Evolutionary conservation across 1,284 basidiomycete genomes (phyloP).

Genomic region (Coriolopsis trogii): DNA sequence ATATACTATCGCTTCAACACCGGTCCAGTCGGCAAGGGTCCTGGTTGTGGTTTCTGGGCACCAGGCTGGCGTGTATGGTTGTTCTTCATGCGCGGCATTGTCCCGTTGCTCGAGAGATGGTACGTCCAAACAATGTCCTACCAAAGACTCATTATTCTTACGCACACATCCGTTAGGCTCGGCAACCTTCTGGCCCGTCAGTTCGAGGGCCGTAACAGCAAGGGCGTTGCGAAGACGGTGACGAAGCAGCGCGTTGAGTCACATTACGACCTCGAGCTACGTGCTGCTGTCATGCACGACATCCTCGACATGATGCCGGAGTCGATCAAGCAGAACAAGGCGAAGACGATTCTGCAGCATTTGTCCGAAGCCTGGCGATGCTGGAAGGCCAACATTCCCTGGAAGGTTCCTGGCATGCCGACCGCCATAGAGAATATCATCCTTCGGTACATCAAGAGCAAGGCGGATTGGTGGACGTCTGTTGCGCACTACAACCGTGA

Average conservation of each 20-base stretch:
- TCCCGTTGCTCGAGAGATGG: constrained; percentile 96
- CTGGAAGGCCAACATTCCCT: constrained; percentile 99
- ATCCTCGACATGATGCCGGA: constrained; percentile 99
- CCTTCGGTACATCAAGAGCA: constrained; percentile 98
- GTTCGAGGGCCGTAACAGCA: constrained; percentile 97
- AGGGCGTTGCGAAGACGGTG: constrained; percentile 94
- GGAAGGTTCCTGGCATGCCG: constrained; percentile 98
- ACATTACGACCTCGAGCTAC: constrained; percentile 96
- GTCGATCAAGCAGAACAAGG: constrained; percentile 98
- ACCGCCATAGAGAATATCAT: constrained; percentile 99
- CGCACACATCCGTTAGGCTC: no score
- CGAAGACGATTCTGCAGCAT: constrained; percentile 98
- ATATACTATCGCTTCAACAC: constrained; percentile 99
- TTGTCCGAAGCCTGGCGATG: constrained; percentile 98
- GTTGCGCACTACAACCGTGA: constrained; percentile 95
- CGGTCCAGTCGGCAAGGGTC: constrained; percentile 98
- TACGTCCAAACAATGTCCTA: constrained; percentile 32
- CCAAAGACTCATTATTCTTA: no score
- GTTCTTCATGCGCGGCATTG: constrained; percentile 99
- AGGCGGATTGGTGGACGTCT: constrained; percentile 99
- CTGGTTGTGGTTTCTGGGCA: constrained; percentile 99
- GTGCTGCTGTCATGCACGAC: constrained; percentile 99
- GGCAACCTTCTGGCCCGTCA: constrained; percentile 98
- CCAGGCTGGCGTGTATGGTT: constrained; percentile 99
- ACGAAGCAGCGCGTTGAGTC: constrained; percentile 99